These are phyloP conservation scores for Pythium myriotylum DNA, from an alignment of 352 stramenopile genomes.

Conservation along the genomic window DNA sequence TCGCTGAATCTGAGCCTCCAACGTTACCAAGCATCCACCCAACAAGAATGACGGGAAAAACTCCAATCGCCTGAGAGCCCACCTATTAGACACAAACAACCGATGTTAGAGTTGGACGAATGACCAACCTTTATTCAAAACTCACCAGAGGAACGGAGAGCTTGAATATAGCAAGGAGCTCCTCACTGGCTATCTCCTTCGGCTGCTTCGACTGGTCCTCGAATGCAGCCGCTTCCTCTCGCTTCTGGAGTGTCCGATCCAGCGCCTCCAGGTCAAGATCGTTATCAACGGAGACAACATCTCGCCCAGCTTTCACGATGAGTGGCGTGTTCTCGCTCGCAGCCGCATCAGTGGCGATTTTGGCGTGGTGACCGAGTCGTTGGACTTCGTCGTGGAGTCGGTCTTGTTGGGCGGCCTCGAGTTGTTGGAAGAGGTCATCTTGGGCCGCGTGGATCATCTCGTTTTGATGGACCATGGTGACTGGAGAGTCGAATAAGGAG, in stretches of 20 bases:
- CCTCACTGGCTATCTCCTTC: too few relatives aligned
- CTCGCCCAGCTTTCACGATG: background rate
- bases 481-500: too few relatives aligned
- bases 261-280: background rate
- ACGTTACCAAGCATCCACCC: conserved; percentile 36
- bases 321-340: background rate
- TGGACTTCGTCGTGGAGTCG: background rate
- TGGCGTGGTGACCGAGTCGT: background rate
- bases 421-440: too few relatives aligned
- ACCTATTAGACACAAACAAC: conserved; percentile 2
- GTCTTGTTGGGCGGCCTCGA: too few relatives aligned
- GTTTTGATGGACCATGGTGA: too few relatives aligned
- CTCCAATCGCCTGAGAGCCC: conserved; percentile 7
- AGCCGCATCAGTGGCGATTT: background rate
- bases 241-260: background rate
- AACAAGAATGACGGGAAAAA: conserved; percentile 9
- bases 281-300: background rate
- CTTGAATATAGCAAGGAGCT: too few relatives aligned
- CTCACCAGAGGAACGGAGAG: background rate
- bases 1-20: conserved; percentile 16
- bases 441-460: too few relatives aligned
- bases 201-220: too few relatives aligned
- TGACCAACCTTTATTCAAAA: too few relatives aligned
- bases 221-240: background rate
- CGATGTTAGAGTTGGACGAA: too few relatives aligned